Base-by-base conservation (phyloP, 1,139 yeast genomes). In the Chernovozyma aurita region DNA sequence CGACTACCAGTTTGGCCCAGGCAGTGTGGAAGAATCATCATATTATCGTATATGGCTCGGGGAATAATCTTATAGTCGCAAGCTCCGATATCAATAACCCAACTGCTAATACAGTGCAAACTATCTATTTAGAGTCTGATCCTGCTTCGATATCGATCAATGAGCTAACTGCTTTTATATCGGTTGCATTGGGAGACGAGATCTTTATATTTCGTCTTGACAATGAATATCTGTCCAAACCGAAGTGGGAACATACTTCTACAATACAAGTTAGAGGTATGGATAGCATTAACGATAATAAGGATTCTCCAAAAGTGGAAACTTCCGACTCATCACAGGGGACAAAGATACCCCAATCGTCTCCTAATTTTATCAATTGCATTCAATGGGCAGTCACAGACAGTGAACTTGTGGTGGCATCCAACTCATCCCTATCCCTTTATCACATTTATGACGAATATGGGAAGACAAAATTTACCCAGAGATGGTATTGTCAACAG, bases 1-100 rank as follows among this genome's bases (percentile, higher is more conserved):
- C 73, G 2, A 63, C 65, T 11, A 73, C 75, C 44, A 67, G 87
- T 1, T 74, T 79, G 17, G 70, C 78, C 40, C 85, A 82, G 46
- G 74, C 71, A 4, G 61, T 64, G 38, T 88, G 96, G 95, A 78
- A 78, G 41, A 69, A 70, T 16, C 78, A 77, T 42, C 74, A 80
- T 38, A 60, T 88, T 7, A 62, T 85, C 20, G 82, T 80, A 0
- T 90, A 90, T 53, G 85, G 92, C 37, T 85, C 96, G 2, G 97
- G 96, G 1, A 87, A 88, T 59, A 88, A 87, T 55, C 62, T 90
- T 47, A 83, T 88, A 31, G 71, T 88, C 13, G 52, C 54, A 26
- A 50, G 57, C 28, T 47, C 50, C 24, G 50, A 57, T 12, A 35
- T 45, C 14, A 33, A 33, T 13, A 34, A 37, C 32, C 31, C 8